Conservation (phyloP, 208 protist genomes). For the Wallacemonas collosoma region DNA sequence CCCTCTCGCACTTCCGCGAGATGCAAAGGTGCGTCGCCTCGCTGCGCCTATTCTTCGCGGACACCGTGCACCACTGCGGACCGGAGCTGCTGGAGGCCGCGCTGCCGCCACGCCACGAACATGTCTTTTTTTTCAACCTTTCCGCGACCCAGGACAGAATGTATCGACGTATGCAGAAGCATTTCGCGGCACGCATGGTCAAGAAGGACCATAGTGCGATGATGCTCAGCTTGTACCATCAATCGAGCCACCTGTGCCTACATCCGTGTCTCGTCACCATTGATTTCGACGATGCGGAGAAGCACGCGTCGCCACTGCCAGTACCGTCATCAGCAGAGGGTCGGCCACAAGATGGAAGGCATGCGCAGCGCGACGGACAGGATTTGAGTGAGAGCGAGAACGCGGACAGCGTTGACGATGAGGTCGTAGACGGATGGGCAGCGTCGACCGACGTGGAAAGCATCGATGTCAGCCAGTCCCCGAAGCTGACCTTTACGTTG, state of each 20-base stretch:
- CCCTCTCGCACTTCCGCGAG: conserved; percentile 64
- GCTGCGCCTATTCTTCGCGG: conserved; percentile 65
- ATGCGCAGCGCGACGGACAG: not conserved
- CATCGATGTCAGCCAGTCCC: conserved; percentile 46
- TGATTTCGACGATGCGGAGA: conserved; percentile 3
- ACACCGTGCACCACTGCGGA: conserved; percentile 72
- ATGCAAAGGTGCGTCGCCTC: conserved; percentile 80
- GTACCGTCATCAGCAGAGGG: not conserved
- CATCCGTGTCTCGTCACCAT: conserved; percentile 43
- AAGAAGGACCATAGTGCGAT: conserved; percentile 28
- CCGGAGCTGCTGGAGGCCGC: conserved; percentile 67
- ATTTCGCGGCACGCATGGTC: conserved; percentile 4
- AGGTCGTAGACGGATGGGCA: not conserved
- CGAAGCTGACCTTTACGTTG: conserved; percentile 70
- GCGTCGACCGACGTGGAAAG: conserved; percentile 7
- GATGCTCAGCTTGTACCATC: conserved; percentile 57
- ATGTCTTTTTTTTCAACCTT: conserved; percentile 66
- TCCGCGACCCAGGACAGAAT: conserved; percentile 58
- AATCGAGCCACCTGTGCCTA: conserved; percentile 72
- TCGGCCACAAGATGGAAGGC: not conserved
- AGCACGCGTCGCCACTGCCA: not conserved
- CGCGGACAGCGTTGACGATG: conserved; percentile 26
- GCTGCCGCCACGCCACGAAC: conserved; percentile 71
- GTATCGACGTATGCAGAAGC: conserved; percentile 66
- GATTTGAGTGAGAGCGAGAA: not conserved